These are phyloP conservation scores for Jatropha podagrica DNA, from an alignment of 441 rosid genomes.

Conservation along the genomic window DNA sequence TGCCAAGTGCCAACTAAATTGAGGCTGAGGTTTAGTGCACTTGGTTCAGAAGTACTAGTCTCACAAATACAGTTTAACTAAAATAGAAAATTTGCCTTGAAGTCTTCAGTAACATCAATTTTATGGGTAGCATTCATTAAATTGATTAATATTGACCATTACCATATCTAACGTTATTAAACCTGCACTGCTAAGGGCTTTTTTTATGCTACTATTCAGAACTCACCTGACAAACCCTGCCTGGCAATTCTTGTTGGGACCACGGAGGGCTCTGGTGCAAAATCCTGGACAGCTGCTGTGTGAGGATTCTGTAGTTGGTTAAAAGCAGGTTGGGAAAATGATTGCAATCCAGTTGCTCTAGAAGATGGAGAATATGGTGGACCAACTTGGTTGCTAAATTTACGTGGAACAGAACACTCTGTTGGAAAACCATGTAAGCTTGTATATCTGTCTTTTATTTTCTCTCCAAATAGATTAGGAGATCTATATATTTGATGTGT, in stretches of 20 bases:
- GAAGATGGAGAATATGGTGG: constrained; percentile 15
- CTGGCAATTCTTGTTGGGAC: not conserved
- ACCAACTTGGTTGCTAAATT: constrained; percentile 2
- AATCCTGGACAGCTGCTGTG: constrained; percentile 8
- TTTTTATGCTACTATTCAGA: not conserved
- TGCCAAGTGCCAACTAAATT: not conserved
- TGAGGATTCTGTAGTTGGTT: constrained; percentile 13
- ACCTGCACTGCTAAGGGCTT: no score
- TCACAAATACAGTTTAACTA: not conserved
- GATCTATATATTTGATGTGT: not conserved
- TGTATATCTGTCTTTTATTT: not conserved
- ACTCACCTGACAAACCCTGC: constrained; percentile 25
- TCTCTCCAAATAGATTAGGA: not conserved
- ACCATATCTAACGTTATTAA: not conserved
- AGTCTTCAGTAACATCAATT: not conserved
- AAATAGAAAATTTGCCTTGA: not conserved
- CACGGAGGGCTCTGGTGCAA: constrained; percentile 12
- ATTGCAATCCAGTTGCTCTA: constrained; percentile 8
- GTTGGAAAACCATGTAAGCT: constrained; percentile 11
- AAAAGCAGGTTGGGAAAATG: constrained; percentile 25
- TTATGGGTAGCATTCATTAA: not conserved
- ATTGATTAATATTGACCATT: not conserved
- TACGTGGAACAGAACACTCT: not conserved
- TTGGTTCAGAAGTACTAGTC: not conserved
- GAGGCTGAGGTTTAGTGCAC: not conserved